Base-by-base conservation (phyloP, 139 green algal species). In the Chlamydomonas urium region DNA sequence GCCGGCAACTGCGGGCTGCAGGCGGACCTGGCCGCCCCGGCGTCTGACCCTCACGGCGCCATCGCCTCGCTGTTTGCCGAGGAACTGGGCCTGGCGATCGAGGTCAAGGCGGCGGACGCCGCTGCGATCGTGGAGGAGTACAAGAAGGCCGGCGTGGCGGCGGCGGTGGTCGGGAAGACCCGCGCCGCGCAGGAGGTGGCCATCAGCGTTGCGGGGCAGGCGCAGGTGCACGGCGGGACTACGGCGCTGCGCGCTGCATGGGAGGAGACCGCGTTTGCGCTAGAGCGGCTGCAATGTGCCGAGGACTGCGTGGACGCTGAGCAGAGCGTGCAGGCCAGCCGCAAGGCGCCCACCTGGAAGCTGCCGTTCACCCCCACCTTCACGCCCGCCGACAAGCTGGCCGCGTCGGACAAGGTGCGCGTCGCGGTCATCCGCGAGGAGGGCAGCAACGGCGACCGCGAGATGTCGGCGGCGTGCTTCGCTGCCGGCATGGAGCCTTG, bases 341-440 rank as follows among this genome's bases (percentile, higher is more conserved):
- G 87, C 32, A 79, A 73, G 24, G 81, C 87, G 26, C 93, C 92
- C 1, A 70, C 65, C 28, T 99, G 95, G 95, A 75, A 66, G n/a
- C 77, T 98, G 72, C 82, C 88, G 45, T 97, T 85, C 80, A 89
- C 75, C 23, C 91, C 92, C 23, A 38, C 67, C 4, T 94, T 85
- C 75, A 97, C 93, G 3, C 65, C 73, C 45, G 66, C 70, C 0
- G 83, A 88, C 48, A 82, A 86, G 75, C 80, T 97, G 32, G 66
- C 56, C 1, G 74, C 72, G 34, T 69, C 76, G 0, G 74, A 90
- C 71, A 93, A 92, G 83, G 79, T 87, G 6, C 77, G 83, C 8
- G 93, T 99, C 58, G 92, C 92, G 8, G 79, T 99, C 65, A 77
- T 97, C n/a, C 85, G 95, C 10, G 95, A 98, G 79, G 95, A 99